phyloP scores from a whole-genome alignment of 768 basidiomycete species.

The Auriscalpium vulgare region DNA sequence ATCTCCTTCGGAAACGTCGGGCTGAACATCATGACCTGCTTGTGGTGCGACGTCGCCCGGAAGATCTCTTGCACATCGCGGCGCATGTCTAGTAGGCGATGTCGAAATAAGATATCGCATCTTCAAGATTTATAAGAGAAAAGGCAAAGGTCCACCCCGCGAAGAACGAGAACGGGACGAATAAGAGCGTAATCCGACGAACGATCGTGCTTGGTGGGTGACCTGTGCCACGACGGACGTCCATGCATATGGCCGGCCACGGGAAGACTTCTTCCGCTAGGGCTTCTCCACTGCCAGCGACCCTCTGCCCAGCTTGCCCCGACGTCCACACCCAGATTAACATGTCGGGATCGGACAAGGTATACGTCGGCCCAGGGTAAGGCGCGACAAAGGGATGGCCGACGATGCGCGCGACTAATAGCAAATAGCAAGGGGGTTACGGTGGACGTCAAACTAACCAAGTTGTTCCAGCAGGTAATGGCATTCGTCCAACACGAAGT shows the following conservation, averaged over 20 bases:
- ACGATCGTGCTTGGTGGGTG: not conserved
- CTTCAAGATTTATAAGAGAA: slow-evolving; percentile 44
- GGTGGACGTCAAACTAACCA: slow-evolving; percentile 86
- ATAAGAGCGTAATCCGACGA: slow-evolving; percentile 14
- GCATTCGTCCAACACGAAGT: slow-evolving; percentile 99
- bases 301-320: slow-evolving; percentile 6
- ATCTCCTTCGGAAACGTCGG: slow-evolving; percentile 97
- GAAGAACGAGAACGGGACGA: slow-evolving; percentile 11
- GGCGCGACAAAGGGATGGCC: slow-evolving; percentile 30
- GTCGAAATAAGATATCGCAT: slow-evolving; percentile 55
- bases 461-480: slow-evolving; percentile 99
- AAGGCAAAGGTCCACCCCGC: slow-evolving; percentile 33
- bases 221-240: not conserved
- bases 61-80: slow-evolving; percentile 99
- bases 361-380: slow-evolving; percentile 17
- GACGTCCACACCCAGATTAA: slow-evolving; percentile 12
- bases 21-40: slow-evolving; percentile 99
- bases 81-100: slow-evolving; percentile 93
- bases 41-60: slow-evolving; percentile 98
- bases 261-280: not conserved
- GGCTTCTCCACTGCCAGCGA: not conserved
- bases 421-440: slow-evolving; percentile 22
- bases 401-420: slow-evolving; percentile 14
- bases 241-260: not conserved
- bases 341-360: slow-evolving; percentile 13